A percentile compares a stretch with the other conserved stretches of the same genome.
Conservation (phyloP, 176 grass and related monocot species). For the Musa acuminata region DNA sequence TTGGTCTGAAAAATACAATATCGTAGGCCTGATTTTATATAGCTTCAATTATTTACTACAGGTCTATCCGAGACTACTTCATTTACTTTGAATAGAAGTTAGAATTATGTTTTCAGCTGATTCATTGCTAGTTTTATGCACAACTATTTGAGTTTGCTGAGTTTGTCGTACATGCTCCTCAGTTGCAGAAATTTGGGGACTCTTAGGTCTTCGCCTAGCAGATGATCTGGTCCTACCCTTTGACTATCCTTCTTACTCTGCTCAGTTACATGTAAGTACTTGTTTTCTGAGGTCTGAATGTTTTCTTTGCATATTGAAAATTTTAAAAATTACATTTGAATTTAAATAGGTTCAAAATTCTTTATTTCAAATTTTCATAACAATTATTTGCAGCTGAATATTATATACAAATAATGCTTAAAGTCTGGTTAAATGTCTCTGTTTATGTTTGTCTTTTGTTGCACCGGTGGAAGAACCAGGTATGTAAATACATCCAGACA, state of each 20-base stretch:
- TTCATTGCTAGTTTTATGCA: neutral
- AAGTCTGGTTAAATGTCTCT: too few species aligned
- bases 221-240: constrained; percentile 80
- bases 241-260: constrained; percentile 65
- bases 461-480: too few species aligned
- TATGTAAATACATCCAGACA: too few species aligned
- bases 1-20: neutral
- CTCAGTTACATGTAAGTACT: constrained; percentile 55
- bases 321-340: too few species aligned
- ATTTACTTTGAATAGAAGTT: neutral
- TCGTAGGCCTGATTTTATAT: too few species aligned
- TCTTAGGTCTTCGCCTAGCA: constrained; percentile 65
- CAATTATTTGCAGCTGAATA: too few species aligned
- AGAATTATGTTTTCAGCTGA: neutral
- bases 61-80: neutral
- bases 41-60: neutral
- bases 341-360: too few species aligned
- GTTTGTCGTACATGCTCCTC: constrained; percentile 23
- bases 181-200: constrained; percentile 92
- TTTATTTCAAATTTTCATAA: too few species aligned
- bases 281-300: neutral
- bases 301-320: neutral
- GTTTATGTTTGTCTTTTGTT: too few species aligned
- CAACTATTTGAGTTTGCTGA: neutral
- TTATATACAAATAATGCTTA: too few species aligned